A percentile compares a stretch with the other conserved stretches of the same genome.
phyloP scores from a whole-genome alignment of 495 filamentous ascomycete genomes.

The Peziza echinospora region DNA sequence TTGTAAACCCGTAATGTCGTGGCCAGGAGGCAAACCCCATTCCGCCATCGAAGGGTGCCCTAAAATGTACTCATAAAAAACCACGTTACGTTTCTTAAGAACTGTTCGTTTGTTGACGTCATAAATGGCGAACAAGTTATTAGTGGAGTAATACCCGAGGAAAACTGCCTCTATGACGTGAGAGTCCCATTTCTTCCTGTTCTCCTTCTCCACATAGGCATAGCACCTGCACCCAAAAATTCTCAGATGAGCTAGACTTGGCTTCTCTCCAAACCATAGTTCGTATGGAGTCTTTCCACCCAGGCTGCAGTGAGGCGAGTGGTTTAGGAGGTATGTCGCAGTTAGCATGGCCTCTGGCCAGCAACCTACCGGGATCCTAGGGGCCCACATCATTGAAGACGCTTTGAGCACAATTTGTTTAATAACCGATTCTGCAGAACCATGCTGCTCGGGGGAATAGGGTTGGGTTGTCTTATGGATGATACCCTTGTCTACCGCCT shows the following conservation, averaged over 20 bases:
- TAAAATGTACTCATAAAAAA: too few relatives aligned
- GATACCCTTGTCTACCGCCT: background rate
- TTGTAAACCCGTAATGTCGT: too few relatives aligned
- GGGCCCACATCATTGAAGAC: background rate
- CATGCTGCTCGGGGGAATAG: background rate
- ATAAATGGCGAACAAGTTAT: background rate
- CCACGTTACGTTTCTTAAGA: too few relatives aligned
- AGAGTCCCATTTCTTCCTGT: background rate
- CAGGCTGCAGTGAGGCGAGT: background rate
- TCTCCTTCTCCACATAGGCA: background rate
- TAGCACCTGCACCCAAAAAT: background rate
- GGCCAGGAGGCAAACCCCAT: too few relatives aligned
- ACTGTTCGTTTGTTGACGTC: too few relatives aligned
- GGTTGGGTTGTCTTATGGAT: background rate
- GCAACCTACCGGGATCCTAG: background rate
- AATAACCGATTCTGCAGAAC: background rate
- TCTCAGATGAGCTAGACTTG: background rate
- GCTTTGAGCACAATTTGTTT: background rate
- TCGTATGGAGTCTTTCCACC: slow-evolving; percentile 1
- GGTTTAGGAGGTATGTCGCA: slow-evolving; percentile 1
- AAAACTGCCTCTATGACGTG: background rate
- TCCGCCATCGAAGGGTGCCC: too few relatives aligned
- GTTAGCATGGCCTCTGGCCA: slow-evolving; percentile 2
- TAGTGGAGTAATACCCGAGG: background rate
- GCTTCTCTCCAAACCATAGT: background rate